phyloP scores from a whole-genome alignment of 108 stramenopile species.

The Conticribra weissflogii region DNA sequence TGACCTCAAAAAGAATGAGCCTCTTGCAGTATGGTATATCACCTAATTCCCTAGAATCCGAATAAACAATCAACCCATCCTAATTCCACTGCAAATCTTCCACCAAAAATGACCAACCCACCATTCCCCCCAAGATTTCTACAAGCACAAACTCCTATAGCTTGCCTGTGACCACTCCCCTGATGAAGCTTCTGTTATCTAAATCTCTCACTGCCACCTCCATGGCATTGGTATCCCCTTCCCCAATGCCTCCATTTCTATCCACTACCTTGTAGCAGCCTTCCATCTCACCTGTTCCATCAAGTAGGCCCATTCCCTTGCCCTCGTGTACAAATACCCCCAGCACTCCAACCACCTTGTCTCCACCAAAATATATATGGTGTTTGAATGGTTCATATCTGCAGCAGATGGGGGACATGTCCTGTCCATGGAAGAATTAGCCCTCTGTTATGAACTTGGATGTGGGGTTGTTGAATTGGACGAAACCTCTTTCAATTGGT shows the following conservation, averaged over 20 bases:
- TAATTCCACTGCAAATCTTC: conserved; percentile 14
- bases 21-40: conserved; percentile 61
- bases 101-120: background rate
- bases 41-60: conserved; percentile 54
- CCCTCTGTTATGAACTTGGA: conserved; percentile 84
- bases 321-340: conserved; percentile 82
- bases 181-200: conserved; percentile 60
- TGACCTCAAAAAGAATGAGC: conserved; percentile 63
- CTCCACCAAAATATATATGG: conserved; percentile 76
- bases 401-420: conserved; percentile 75
- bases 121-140: background rate
- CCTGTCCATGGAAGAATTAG: conserved; percentile 86
- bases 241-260: conserved; percentile 39
- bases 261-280: conserved; percentile 77
- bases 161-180: conserved; percentile 9
- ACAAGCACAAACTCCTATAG: conserved; percentile 13
- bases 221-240: conserved; percentile 54
- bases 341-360: conserved; percentile 52
- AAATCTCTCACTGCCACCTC: conserved; percentile 68
- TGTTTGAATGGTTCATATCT: conserved; percentile 79
- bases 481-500: conserved; percentile 83
- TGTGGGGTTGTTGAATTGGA: conserved; percentile 82
- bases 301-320: conserved; percentile 76
- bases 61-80: conserved; percentile 36
- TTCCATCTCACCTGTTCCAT: conserved; percentile 62